phyloP scores from a whole-genome alignment of 352 stramenopile species.

The Blastocystis sp. region DNA sequence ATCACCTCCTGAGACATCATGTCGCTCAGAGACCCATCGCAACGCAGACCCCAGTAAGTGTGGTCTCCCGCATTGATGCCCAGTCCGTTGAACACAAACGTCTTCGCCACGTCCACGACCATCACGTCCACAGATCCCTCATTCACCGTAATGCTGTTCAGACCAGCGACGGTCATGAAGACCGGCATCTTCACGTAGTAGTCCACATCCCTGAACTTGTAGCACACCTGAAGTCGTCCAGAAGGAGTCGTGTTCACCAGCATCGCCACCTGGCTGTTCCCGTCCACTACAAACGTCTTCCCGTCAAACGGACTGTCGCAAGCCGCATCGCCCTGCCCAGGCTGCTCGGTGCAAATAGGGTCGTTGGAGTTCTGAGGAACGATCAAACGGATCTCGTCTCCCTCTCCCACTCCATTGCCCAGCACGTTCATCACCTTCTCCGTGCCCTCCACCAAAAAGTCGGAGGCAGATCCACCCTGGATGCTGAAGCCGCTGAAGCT shows the following conservation, averaged over 20 bases:
- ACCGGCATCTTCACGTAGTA: constrained; percentile 60
- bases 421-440: constrained; percentile 22
- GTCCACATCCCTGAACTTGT: constrained; percentile 46
- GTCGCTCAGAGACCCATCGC: neutral
- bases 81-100: constrained; percentile 51
- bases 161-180: constrained; percentile 22
- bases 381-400: constrained; percentile 51
- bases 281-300: constrained; percentile 38
- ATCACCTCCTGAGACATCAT: neutral
- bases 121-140: constrained; percentile 27
- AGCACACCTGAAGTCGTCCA: constrained; percentile 55
- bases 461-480: neutral
- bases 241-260: neutral
- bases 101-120: constrained; percentile 12
- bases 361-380: neutral
- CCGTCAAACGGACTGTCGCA: constrained; percentile 32
- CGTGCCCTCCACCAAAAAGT: neutral
- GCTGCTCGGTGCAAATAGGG: neutral
- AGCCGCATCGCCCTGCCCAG: neutral
- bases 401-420: neutral
- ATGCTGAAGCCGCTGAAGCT: neutral
- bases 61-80: neutral
- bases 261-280: neutral
- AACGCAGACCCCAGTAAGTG: constrained; percentile 10
- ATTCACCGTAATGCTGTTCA: neutral